These are phyloP conservation scores for Planoprotostelium fungivorum DNA, from an alignment of 78 protist genomes.

Conservation along the genomic window DNA sequence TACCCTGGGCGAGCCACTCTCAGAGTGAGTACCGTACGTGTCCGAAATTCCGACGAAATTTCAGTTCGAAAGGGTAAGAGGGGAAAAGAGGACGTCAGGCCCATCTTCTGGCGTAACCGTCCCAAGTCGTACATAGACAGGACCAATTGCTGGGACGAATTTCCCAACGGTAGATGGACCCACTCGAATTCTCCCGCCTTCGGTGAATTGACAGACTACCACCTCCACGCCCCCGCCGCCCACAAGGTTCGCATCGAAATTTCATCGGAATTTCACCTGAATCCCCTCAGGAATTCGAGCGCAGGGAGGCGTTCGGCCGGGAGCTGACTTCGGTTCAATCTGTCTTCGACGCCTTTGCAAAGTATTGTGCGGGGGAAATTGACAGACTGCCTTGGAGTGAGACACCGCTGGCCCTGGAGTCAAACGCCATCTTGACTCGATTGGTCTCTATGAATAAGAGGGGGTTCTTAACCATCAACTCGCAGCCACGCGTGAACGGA, in stretches of 20 bases:
- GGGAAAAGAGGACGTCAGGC: conserved; percentile 76
- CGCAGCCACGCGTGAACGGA: conserved; percentile 93
- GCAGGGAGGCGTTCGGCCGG: conserved; percentile 20
- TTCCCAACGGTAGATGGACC: conserved; percentile 95
- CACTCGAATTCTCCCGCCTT: conserved; percentile 85
- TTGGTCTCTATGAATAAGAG: conserved; percentile 56
- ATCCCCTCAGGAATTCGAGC: not conserved
- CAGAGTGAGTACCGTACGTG: not conserved
- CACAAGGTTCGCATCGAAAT: not conserved
- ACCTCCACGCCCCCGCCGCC: conserved; percentile 26
- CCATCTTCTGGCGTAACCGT: conserved; percentile 89
- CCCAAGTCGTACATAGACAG: conserved; percentile 78
- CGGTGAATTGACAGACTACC: conserved; percentile 86
- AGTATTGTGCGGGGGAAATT: conserved; percentile 35
- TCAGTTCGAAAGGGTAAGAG: not conserved
- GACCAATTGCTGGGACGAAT: conserved; percentile 92
- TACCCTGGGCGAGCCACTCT: conserved; percentile 49
- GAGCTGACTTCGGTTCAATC: conserved; percentile 22
- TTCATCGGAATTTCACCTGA: not conserved
- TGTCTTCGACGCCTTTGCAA: conserved; percentile 51
- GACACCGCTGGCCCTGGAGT: conserved; percentile 70
- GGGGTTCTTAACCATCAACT: conserved; percentile 90
- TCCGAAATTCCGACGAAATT: not conserved
- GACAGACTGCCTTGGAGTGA: conserved; percentile 66
- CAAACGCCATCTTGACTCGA: conserved; percentile 42